Evolutionary conservation across 495 filamentous ascomycete species (phyloP), one percentile per base, ranked within the genome.

Genomic region (Penicillium cosmopolitanum): DNA sequence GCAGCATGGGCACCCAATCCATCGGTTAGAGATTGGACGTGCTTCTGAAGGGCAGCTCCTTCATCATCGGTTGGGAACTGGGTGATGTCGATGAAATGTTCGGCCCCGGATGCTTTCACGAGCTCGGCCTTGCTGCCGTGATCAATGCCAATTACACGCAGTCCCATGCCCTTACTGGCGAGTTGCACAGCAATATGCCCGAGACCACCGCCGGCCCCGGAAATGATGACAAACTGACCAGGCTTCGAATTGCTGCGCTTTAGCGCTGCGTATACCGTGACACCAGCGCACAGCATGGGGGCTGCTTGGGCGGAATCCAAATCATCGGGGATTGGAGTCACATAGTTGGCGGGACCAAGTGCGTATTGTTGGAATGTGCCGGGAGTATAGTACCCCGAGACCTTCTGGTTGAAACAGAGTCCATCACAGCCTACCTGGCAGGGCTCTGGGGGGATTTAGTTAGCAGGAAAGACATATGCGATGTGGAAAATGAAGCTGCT

Each of bases 301-400:
- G 88, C 87, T 9, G 87, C 88, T 15, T 80, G 71, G 36, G 79
- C 85, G 3, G 82, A 84, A 12, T 70, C 67, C 5, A 90, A 72
- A 5, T 66, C 73, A 5, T 88, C 87, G 6, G 88, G 88, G 68
- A 90, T 88, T 1, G 85, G 85, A 2, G 87, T 89, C 19, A 90
- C 86, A 63, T 90, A 86, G 67, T 81, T 82, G 5, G 86, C 86
- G 6, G 85, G 83, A 0, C 80, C 82, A 2, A 88, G 57, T n/a
- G 82, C 81, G 64, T 89, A 91, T 69, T 90, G 85, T 68, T 89
- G 87, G 71, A 92, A 91, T 23, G 87, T 91, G 34, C 88, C 87
- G 0, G 87, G 87, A 28, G 77, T 75, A 60, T 82, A 81, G 69
- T 81, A 83, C 21, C 80, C 77, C n/a, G 75, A 77, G 40, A 87